These are phyloP conservation scores for Leptoxyphium fumago DNA, from an alignment of 2,329 filamentous ascomycete species.

Conservation along the genomic window DNA sequence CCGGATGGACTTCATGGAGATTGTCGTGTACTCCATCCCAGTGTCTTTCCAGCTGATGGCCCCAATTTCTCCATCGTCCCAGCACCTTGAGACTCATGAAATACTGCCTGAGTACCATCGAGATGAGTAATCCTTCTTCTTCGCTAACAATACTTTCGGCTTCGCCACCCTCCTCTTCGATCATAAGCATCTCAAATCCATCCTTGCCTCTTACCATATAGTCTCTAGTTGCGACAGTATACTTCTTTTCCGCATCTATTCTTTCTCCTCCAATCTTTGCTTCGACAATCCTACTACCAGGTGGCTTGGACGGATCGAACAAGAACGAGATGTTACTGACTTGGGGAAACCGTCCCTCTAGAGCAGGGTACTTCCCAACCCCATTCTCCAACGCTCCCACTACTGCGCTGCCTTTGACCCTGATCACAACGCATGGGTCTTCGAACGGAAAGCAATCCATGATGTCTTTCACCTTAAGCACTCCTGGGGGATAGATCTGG, in stretches of 20 bases:
- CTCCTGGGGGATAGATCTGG: conserved; percentile 71
- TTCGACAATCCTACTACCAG: conserved; percentile 48
- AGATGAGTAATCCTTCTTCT: conserved; percentile 76
- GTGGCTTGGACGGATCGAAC: conserved; percentile 49
- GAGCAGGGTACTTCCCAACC: conserved; percentile 63
- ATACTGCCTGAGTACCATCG: conserved; percentile 75
- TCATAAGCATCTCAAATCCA: conserved; percentile 63
- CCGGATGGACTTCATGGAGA: conserved; percentile 37
- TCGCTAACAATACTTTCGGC: conserved; percentile 69
- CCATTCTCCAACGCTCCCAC: conserved; percentile 73
- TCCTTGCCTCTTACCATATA: conserved; percentile 77
- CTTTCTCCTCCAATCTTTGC: conserved; percentile 47
- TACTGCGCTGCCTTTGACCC: conserved; percentile 55
- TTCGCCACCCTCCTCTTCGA: conserved; percentile 55
- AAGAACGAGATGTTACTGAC: conserved; percentile 69
- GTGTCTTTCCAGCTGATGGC: conserved; percentile 44
- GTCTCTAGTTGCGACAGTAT: conserved; percentile 63
- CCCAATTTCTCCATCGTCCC: conserved; percentile 63
- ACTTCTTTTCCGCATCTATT: conserved; percentile 48
- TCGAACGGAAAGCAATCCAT: conserved; percentile 62
- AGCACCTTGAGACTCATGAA: conserved; percentile 76
- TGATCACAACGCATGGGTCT: conserved; percentile 69
- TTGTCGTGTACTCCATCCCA: conserved; percentile 52
- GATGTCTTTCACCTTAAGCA: conserved; percentile 49
- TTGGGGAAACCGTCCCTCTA: conserved; percentile 73